Percentiles rank a stretch among this genome's conserved stretches.
These are phyloP conservation scores for Delitschia confertaspora DNA, from an alignment of 495 filamentous ascomycete species.

Conservation along the genomic window DNA sequence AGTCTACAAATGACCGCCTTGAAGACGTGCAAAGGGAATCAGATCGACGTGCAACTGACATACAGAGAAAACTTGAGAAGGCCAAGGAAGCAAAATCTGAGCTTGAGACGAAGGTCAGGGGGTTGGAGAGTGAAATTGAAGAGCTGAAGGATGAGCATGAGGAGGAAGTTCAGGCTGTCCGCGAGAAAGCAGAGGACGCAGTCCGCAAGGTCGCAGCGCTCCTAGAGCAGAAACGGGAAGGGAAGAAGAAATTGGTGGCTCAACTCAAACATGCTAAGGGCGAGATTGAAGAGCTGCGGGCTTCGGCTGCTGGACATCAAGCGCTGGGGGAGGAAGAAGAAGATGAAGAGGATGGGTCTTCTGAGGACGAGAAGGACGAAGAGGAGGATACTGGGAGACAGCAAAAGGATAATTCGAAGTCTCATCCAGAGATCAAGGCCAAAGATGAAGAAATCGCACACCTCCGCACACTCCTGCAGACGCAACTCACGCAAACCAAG, in stretches of 20 bases:
- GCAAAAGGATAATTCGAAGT: no score
- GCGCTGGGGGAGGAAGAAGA: not conserved
- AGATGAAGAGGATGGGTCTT: not conserved
- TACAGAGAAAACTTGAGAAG: constrained; percentile 18
- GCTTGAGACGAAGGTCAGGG: constrained; percentile 6
- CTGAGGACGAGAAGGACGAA: no score
- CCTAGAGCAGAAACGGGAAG: constrained; percentile 9
- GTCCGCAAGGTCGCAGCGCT: constrained; percentile 12
- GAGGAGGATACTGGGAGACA: no score
- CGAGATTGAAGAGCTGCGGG: constrained; percentile 9
- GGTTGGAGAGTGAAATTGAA: constrained; percentile 6
- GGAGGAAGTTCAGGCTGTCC: constrained; percentile 8
- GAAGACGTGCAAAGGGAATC: constrained; percentile 14
- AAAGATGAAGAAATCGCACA: constrained; percentile 17
- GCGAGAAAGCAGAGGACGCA: constrained; percentile 13
- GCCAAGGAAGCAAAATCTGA: constrained; percentile 15
- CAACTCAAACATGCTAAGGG: constrained; percentile 8
- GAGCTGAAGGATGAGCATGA: constrained; percentile 7
- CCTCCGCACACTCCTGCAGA: constrained; percentile 14
- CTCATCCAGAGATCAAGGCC: not conserved
- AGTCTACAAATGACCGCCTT: constrained; percentile 10
- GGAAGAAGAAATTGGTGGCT: constrained; percentile 14
- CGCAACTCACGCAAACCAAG: constrained; percentile 13
- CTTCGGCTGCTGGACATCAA: constrained; percentile 7
- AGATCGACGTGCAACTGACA: constrained; percentile 9